A percentile compares a stretch with the other conserved stretches of the same genome.
phyloP scores from a whole-genome alignment of 441 rosid species.

The Syzygium syzygioides region DNA sequence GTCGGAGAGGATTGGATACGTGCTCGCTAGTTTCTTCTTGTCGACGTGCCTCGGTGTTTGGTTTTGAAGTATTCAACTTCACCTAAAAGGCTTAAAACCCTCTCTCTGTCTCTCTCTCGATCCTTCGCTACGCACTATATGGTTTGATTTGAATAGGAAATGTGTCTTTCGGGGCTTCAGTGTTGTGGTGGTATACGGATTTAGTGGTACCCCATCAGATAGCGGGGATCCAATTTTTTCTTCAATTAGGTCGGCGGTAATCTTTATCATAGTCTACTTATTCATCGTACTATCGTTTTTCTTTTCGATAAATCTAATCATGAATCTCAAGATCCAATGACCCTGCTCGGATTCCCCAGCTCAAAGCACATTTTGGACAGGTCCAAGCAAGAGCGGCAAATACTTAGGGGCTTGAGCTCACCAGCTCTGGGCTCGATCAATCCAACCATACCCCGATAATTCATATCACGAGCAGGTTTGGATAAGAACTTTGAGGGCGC shows the following conservation, averaged over 20 bases:
- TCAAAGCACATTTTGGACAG: accelerated
- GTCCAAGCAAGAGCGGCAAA: not conserved
- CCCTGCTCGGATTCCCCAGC: not conserved
- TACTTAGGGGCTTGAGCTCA: not conserved
- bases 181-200: not conserved
- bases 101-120: not conserved
- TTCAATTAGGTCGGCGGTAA: not conserved
- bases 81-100: not conserved
- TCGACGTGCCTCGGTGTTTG: not conserved
- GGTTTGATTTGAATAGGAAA: not conserved
- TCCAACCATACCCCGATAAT: not conserved
- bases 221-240: not conserved
- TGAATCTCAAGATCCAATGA: not conserved
- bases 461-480: not conserved
- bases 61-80: not conserved
- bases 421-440: not conserved
- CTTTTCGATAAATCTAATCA: not conserved
- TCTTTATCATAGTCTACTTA: not conserved
- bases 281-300: not conserved
- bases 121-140: not conserved
- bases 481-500: not conserved
- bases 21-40: not conserved
- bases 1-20: not conserved
- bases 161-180: not conserved
- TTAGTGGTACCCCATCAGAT: not conserved